These are phyloP conservation scores for Oryza longistaminata DNA, from an alignment of 176 grass and related monocot species.

Conservation along the genomic window DNA sequence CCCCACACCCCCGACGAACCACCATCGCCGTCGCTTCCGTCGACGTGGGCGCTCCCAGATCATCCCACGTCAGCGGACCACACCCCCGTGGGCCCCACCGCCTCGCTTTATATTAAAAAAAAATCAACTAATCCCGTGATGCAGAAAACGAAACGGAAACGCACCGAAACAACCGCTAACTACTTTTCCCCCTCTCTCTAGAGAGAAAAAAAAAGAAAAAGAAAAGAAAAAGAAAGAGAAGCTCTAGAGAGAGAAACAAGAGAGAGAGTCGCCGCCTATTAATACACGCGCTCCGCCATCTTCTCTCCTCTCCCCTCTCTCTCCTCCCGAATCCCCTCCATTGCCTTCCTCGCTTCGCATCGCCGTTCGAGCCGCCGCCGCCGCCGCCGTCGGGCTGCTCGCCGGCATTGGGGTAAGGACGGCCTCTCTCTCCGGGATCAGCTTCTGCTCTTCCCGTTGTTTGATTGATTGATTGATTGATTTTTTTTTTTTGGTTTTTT, in stretches of 20 bases:
- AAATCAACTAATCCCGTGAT: slow-evolving; percentile 18
- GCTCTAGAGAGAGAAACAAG: background rate
- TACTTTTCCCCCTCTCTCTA: background rate
- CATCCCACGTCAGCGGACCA: background rate
- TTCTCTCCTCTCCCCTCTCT: slow-evolving; percentile 24
- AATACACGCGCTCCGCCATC: slow-evolving; percentile 33
- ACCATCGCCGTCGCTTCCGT: background rate
- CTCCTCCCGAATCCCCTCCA: slow-evolving; percentile 2
- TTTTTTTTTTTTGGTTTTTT: background rate
- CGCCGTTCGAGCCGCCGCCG: background rate
- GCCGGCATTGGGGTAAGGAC: slow-evolving; percentile 43
- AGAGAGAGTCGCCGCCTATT: slow-evolving; percentile 48
- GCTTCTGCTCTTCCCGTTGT: background rate
- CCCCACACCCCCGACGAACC: no score
- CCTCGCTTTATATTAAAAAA: background rate
- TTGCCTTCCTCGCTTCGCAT: background rate
- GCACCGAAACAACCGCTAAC: slow-evolving; percentile 36
- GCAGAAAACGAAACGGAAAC: slow-evolving; percentile 32
- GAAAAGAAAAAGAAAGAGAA: background rate
- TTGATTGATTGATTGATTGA: background rate
- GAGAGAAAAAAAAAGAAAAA: background rate
- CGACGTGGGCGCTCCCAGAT: background rate
- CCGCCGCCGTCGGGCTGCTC: background rate
- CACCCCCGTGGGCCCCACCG: background rate
- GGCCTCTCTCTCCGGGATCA: background rate